Percentiles rank a stretch among this genome's conserved stretches.
phyloP scores from a whole-genome alignment of 352 stramenopile genomes.

The Pythium brachiatum region DNA sequence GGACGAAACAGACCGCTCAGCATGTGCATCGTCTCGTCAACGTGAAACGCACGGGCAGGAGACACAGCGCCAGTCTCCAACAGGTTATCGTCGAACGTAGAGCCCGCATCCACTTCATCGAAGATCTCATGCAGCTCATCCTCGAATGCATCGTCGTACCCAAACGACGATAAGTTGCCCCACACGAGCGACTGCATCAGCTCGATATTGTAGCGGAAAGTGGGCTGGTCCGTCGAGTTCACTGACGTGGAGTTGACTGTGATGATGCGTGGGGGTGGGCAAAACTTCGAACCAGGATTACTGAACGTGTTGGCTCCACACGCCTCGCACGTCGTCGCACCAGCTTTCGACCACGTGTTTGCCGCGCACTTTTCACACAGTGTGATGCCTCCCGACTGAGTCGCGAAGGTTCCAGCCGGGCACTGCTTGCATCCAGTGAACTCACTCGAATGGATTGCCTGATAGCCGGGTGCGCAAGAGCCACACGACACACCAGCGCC shows the following conservation, averaged over 20 bases:
- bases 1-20: constrained; percentile 64
- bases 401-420: constrained; percentile 48
- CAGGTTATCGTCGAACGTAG: constrained; percentile 23
- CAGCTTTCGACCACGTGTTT: constrained; percentile 59
- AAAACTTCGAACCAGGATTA: constrained; percentile 33
- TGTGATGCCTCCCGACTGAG: constrained; percentile 33
- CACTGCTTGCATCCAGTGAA: constrained; percentile 54
- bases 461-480: constrained; percentile 49
- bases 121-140: constrained; percentile 12
- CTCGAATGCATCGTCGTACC: constrained; percentile 16
- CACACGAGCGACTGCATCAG: constrained; percentile 65
- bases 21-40: constrained; percentile 46
- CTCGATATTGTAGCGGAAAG: constrained; percentile 63
- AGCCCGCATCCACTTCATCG: constrained; percentile 11
- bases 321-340: constrained; percentile 42
- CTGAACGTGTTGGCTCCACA: constrained; percentile 74
- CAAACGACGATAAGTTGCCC: constrained; percentile 38
- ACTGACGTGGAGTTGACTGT: constrained; percentile 30
- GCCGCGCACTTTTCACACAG: constrained; percentile 50
- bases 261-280: constrained; percentile 45
- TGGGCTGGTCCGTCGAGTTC: constrained; percentile 18
- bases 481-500: constrained; percentile 55
- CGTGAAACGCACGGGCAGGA: constrained; percentile 41
- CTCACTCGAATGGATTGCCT: constrained; percentile 35
- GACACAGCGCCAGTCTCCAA: constrained; percentile 29